phyloP scores from a whole-genome alignment of 768 basidiomycete species.

The Ephemerocybe angulata region DNA sequence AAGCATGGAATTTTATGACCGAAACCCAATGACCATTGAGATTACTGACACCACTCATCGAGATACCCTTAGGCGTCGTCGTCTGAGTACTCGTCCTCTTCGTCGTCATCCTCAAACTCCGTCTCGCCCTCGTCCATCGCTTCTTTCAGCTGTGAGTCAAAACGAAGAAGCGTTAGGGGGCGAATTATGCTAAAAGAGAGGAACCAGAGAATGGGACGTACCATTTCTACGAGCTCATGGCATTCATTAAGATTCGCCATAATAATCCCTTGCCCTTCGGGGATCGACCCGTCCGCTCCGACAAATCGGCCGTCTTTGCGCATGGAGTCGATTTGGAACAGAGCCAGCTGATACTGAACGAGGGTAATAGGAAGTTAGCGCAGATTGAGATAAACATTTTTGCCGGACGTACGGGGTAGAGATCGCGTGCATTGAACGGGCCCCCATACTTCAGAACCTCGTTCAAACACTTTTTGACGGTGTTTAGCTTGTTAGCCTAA shows the following conservation, averaged over 20 bases:
- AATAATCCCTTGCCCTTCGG: conserved; percentile 94
- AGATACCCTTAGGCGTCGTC: conserved; percentile 17
- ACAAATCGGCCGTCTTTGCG: conserved; percentile 93
- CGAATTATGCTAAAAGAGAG: neutral
- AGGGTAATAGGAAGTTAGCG: neutral
- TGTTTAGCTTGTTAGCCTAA: conserved; percentile 93
- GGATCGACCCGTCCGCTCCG: conserved; percentile 81
- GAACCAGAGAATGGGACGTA: conserved; percentile 26
- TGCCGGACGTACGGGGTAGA: conserved; percentile 74
- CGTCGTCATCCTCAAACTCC: conserved; percentile 37
- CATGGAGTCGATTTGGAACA: conserved; percentile 93
- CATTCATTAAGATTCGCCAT: conserved; percentile 96
- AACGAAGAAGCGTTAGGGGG: neutral
- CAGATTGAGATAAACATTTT: neutral
- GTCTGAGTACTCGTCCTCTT: conserved; percentile 49
- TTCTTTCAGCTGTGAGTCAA: conserved; percentile 61
- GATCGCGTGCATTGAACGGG: conserved; percentile 84
- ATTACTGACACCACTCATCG: conserved; percentile 11
- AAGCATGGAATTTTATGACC: neutral
- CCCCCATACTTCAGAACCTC: conserved; percentile 95
- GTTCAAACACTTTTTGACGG: conserved; percentile 94
- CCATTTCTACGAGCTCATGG: conserved; percentile 95
- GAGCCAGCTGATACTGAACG: conserved; percentile 81
- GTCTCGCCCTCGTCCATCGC: conserved; percentile 75
- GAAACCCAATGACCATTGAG: neutral